Conservation (phyloP, 106 monocot species). For the Acorus calamus region DNA sequence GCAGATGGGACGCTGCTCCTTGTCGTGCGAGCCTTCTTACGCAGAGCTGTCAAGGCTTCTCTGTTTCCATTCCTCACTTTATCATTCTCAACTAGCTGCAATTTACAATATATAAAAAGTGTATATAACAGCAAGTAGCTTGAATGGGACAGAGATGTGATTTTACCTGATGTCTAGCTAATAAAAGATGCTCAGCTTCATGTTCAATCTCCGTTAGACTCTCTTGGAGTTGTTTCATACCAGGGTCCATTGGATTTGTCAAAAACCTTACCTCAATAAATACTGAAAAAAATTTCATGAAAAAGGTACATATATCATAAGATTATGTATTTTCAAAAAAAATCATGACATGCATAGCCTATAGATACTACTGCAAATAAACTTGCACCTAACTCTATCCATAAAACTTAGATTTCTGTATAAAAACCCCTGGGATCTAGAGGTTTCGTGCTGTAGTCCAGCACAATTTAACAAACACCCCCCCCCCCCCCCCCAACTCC, state of each 20-base stretch:
- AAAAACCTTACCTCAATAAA: slow-evolving; percentile 2
- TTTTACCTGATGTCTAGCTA: slow-evolving; percentile 76
- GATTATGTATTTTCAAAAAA: too few species aligned
- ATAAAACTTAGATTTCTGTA: too few species aligned
- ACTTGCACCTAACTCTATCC: too few species aligned
- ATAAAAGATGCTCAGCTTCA: slow-evolving; percentile 68
- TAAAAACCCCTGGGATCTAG: too few species aligned
- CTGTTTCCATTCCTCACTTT: slow-evolving; percentile 69
- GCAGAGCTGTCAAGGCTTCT: slow-evolving; percentile 90
- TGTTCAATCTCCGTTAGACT: slow-evolving; percentile 58
- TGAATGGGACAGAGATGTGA: neutral
- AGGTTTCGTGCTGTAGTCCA: too few species aligned
- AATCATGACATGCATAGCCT: too few species aligned
- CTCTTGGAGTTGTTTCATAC: slow-evolving; percentile 59
- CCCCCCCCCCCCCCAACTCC: too few species aligned
- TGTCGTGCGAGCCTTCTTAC: slow-evolving; percentile 76
- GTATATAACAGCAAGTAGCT: neutral
- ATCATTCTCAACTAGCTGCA: slow-evolving; percentile 73
- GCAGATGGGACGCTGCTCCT: slow-evolving; percentile 78
- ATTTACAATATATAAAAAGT: too few species aligned
- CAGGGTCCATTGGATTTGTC: slow-evolving; percentile 46
- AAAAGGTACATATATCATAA: too few species aligned
- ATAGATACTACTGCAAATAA: too few species aligned
- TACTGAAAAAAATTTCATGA: too few species aligned
- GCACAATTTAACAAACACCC: too few species aligned